Conservation (phyloP, 2,329 filamentous ascomycete genomes). For the Cryphonectria japonica region DNA sequence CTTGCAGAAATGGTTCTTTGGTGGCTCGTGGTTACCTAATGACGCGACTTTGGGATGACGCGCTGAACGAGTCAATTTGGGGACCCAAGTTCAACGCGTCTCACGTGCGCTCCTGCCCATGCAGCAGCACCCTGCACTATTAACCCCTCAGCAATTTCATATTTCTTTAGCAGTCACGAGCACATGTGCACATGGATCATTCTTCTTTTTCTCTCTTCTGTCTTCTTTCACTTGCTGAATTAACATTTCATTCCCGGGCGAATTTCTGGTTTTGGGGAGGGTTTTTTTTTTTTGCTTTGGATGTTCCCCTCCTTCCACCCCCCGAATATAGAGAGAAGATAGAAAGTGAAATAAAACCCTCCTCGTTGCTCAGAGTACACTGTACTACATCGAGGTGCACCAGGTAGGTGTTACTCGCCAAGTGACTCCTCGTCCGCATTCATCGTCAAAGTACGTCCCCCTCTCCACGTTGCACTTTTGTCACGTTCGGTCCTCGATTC, state of each 20-base stretch:
- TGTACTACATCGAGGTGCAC: background rate
- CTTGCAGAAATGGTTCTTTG: background rate
- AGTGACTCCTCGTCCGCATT: background rate
- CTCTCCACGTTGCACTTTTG: background rate
- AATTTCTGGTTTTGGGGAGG: no score
- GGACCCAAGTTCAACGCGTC: conserved; percentile 5
- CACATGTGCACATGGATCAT: background rate
- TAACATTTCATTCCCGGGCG: background rate
- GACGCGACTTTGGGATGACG: conserved; percentile 17
- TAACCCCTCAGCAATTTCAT: background rate
- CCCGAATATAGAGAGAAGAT: background rate
- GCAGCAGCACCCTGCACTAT: background rate
- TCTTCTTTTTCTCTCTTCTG: background rate
- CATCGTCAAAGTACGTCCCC: background rate
- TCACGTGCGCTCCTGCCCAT: conserved; percentile 1
- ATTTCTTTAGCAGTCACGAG: background rate
- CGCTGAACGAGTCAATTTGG: conserved; percentile 1
- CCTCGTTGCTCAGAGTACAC: no score
- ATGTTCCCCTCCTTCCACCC: no score
- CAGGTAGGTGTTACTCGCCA: background rate
- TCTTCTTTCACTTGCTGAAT: background rate
- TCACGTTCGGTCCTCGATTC: background rate
- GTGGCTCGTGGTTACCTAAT: background rate
- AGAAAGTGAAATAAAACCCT: background rate
- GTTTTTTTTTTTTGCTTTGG: no score